A percentile compares a stretch with the other conserved stretches of the same genome.
These are phyloP conservation scores for Bretschneidera sinensis DNA, from an alignment of 345 rosid species.

Conservation along the genomic window DNA sequence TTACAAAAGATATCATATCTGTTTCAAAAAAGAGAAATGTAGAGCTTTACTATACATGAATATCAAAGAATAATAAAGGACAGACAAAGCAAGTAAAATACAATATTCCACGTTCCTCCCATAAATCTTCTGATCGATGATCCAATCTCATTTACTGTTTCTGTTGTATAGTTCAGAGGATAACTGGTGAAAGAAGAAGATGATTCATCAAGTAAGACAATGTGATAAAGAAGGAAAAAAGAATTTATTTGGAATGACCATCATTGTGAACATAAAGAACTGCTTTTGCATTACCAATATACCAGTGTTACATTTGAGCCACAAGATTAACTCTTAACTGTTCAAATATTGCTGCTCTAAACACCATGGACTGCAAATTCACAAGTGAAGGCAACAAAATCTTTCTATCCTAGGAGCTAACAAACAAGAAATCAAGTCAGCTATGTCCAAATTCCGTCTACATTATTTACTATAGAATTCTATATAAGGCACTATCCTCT, in stretches of 20 bases:
- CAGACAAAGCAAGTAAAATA: conserved; percentile 24
- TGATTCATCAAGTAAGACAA: conserved; percentile 7
- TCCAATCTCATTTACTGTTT: conserved; percentile 86
- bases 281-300: neutral
- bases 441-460: no score
- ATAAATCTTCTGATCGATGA: conserved; percentile 74
- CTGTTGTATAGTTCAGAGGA: conserved; percentile 88
- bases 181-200: conserved; percentile 52
- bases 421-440: no score
- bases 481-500: no score
- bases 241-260: neutral
- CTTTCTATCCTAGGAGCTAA: no score
- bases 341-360: neutral
- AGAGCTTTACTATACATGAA: conserved; percentile 12
- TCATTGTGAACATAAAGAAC: neutral
- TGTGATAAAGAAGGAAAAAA: neutral
- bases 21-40: conserved; percentile 17
- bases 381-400: no score
- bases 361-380: no score
- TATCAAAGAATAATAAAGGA: conserved; percentile 7
- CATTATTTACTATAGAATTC: no score
- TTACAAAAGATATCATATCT: conserved; percentile 79
- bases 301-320: neutral
- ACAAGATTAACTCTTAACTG: neutral
- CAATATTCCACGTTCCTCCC: conserved; percentile 99